phyloP scores from a whole-genome alignment of 176 grass and related monocot species.

The Oryza meridionalis region DNA sequence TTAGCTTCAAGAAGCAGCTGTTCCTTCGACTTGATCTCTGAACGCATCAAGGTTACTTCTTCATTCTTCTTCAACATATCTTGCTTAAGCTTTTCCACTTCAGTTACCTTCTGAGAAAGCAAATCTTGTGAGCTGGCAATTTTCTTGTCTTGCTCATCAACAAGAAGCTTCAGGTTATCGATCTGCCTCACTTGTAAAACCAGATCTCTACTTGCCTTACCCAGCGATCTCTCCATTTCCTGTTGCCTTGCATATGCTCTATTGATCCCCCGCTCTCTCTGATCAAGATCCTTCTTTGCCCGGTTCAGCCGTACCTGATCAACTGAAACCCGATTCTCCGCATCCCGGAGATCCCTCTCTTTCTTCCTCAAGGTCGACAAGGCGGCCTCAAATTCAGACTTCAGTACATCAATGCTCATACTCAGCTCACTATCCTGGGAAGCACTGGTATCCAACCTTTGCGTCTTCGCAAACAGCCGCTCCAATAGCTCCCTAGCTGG shows the following conservation, averaged over 20 bases:
- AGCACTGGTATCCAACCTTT: constrained; percentile 53
- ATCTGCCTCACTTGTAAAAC: constrained; percentile 66
- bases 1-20: constrained; percentile 54
- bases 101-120: constrained; percentile 61
- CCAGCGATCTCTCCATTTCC: constrained; percentile 69
- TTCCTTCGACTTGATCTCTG: constrained; percentile 64
- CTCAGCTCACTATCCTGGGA: constrained; percentile 54
- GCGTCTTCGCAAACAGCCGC: constrained; percentile 62
- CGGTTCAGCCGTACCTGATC: constrained; percentile 63
- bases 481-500: constrained; percentile 71
- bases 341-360: constrained; percentile 63
- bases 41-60: constrained; percentile 49
- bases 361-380: constrained; percentile 62
- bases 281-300: constrained; percentile 68
- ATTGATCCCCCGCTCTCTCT: constrained; percentile 63
- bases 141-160: constrained; percentile 61
- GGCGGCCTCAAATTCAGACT: constrained; percentile 72
- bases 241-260: constrained; percentile 65
- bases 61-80: constrained; percentile 71
- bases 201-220: constrained; percentile 60
- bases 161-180: constrained; percentile 60
- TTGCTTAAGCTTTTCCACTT: constrained; percentile 68
- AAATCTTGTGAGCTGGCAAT: constrained; percentile 53
- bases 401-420: constrained; percentile 61
- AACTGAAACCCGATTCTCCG: constrained; percentile 57